Conservation (phyloP, 768 basidiomycete genomes). For the Kwoniella europaea region DNA sequence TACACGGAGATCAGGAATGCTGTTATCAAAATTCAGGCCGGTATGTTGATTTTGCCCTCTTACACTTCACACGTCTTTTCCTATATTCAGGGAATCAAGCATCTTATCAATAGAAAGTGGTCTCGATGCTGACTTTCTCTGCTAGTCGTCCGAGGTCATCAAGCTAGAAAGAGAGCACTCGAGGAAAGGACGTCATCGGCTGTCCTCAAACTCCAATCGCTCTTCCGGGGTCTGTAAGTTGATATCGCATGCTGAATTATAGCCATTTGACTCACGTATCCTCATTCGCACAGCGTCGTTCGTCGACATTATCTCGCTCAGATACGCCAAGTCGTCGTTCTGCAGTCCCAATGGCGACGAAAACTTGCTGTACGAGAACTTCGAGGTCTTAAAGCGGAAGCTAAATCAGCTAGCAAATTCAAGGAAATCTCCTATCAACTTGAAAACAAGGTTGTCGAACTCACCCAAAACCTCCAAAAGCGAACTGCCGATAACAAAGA, state of each 20-base stretch:
- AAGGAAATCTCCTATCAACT: constrained; percentile 95
- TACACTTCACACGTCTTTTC: background rate
- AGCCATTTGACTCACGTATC: constrained; percentile 40
- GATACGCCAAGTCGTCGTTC: constrained; percentile 72
- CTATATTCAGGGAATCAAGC: background rate
- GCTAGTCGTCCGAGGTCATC: constrained; percentile 53
- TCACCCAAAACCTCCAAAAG: constrained; percentile 89
- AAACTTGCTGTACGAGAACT: constrained; percentile 84
- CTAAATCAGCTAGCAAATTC: constrained; percentile 95
- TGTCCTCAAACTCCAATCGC: constrained; percentile 75
- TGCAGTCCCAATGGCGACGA: constrained; percentile 91
- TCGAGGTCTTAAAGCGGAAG: constrained; percentile 81
- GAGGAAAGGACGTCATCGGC: constrained; percentile 67
- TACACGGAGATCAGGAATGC: constrained; percentile 70
- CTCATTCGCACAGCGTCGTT: constrained; percentile 35
- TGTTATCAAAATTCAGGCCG: constrained; percentile 77
- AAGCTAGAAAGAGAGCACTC: constrained; percentile 44
- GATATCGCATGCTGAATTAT: constrained; percentile 4
- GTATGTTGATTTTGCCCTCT: constrained; percentile 64
- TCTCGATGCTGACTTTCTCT: background rate
- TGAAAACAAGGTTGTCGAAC: constrained; percentile 99
- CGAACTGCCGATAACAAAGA: constrained; percentile 90
- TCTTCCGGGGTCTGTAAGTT: constrained; percentile 86
- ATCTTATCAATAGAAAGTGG: no score
- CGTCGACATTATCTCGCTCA: constrained; percentile 43